Conservation (phyloP, 73 alveolate species). For the Stentor roeselii region DNA sequence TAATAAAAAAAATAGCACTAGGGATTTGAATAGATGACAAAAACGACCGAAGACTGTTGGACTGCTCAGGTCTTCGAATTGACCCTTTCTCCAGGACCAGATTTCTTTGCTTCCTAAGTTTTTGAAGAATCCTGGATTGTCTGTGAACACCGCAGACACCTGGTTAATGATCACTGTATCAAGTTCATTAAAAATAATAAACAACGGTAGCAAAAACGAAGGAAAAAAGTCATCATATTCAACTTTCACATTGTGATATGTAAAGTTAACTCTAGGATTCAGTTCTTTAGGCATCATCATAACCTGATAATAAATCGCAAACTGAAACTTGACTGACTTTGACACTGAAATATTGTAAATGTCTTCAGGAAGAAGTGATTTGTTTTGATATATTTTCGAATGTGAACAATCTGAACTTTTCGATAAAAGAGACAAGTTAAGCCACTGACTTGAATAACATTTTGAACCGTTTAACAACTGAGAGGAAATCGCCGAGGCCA, state of each 20-base stretch:
- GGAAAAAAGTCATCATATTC: neutral
- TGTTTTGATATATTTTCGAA: neutral
- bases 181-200: neutral
- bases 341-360: neutral
- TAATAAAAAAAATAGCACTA: neutral
- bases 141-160: neutral
- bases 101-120: neutral
- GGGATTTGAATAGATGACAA: neutral
- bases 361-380: neutral
- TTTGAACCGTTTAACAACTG: conserved; percentile 8
- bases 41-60: neutral
- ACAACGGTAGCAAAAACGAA: neutral
- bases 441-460: neutral
- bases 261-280: neutral
- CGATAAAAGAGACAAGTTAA: neutral
- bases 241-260: neutral
- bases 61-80: neutral
- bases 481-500: conserved; percentile 4
- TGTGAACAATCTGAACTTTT: neutral
- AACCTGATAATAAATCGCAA: neutral
- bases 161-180: conserved; percentile 11
- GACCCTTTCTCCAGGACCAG: neutral
- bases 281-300: neutral
- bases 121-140: conserved; percentile 1
- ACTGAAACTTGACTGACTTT: neutral